Percentiles rank a stretch among this genome's conserved stretches.
These are phyloP conservation scores for Rhynchosporium secalis DNA, from an alignment of 2,329 filamentous ascomycete species.

Conservation along the genomic window DNA sequence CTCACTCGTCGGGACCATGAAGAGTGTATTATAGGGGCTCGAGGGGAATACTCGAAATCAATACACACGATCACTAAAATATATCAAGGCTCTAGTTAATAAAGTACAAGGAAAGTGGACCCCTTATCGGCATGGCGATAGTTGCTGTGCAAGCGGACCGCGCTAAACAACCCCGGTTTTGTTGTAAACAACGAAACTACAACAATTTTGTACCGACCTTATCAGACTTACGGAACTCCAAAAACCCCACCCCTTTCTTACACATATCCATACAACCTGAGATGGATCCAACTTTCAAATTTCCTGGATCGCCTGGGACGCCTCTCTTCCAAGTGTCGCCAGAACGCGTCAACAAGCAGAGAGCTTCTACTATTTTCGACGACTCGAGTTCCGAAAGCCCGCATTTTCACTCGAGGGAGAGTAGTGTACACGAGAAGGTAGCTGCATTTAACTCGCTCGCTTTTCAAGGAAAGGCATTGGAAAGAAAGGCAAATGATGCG, in stretches of 20 bases:
- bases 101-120: not conserved
- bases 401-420: constrained; percentile 49
- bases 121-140: constrained; percentile 5
- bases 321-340: constrained; percentile 63
- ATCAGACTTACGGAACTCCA: constrained; percentile 13
- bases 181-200: constrained; percentile 11
- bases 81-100: not conserved
- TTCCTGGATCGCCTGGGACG: constrained; percentile 54
- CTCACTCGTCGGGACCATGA: too few species aligned
- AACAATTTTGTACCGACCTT: constrained; percentile 8
- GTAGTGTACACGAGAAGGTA: constrained; percentile 66
- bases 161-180: not conserved
- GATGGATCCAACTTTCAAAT: constrained; percentile 51
- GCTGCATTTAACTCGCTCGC: constrained; percentile 72
- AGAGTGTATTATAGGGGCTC: too few species aligned
- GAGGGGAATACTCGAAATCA: too few species aligned
- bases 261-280: constrained; percentile 9
- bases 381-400: constrained; percentile 26
- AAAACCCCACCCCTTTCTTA: constrained; percentile 16
- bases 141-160: constrained; percentile 10
- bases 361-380: constrained; percentile 33
- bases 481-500: constrained; percentile 65
- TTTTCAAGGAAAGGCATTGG: constrained; percentile 54
- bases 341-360: constrained; percentile 59
- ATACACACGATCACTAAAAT: not conserved